Conservation (phyloP, 805 yeast genomes). For the Saturnispora dispora region DNA sequence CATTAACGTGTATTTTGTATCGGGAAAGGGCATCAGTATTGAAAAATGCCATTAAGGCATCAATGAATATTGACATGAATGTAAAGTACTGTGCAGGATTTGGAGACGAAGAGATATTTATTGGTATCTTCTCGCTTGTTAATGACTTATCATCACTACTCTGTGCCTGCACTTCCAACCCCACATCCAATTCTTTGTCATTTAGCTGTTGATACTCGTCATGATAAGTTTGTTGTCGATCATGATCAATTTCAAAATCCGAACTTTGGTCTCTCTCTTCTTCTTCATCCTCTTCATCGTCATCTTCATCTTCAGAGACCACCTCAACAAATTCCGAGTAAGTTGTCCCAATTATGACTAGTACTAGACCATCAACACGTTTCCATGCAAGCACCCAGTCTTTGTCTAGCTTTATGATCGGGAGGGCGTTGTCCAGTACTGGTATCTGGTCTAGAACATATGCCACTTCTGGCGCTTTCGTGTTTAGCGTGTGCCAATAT, state of each 20-base stretch:
- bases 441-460: slow-evolving; percentile 21
- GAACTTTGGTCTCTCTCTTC: slow-evolving; percentile 6
- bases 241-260: background rate
- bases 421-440: slow-evolving; percentile 15
- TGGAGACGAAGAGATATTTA: slow-evolving; percentile 11
- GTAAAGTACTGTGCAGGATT: slow-evolving; percentile 38
- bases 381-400: slow-evolving; percentile 26
- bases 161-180: background rate
- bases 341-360: slow-evolving; percentile 15
- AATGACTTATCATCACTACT: background rate
- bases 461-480: slow-evolving; percentile 19
- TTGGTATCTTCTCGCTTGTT: background rate
- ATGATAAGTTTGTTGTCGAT: background rate
- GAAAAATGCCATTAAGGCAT: slow-evolving; percentile 34
- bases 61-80: slow-evolving; percentile 33
- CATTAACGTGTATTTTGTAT: slow-evolving; percentile 55
- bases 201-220: background rate
- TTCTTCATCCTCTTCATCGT: slow-evolving; percentile 4
- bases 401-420: slow-evolving; percentile 23
- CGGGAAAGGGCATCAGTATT: slow-evolving; percentile 41
- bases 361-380: slow-evolving; percentile 15
- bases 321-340: slow-evolving; percentile 18
- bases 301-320: slow-evolving; percentile 25
- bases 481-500: slow-evolving; percentile 4
- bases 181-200: background rate